Percentiles rank a stretch among this genome's conserved stretches.
These are phyloP conservation scores for Thermomyces lanuginosus DNA, from an alignment of 2,329 filamentous ascomycete genomes.

Conservation along the genomic window DNA sequence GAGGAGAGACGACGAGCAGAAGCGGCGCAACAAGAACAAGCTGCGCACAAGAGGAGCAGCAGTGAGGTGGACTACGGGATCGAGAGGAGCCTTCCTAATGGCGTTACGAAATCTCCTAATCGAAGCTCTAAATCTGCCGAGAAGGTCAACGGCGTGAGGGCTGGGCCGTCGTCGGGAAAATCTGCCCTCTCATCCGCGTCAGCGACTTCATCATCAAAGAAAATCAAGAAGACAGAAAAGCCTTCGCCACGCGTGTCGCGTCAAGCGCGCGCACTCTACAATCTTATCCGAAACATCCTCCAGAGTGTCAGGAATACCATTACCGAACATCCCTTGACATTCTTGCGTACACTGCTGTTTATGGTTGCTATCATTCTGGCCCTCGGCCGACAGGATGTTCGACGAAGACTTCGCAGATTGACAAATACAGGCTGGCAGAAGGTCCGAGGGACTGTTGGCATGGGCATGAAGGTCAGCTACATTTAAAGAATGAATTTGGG, in stretches of 20 bases:
- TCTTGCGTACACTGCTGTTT: slow-evolving; percentile 55
- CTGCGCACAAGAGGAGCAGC: slow-evolving; percentile 36
- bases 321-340: slow-evolving; percentile 38
- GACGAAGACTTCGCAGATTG: slow-evolving; percentile 55
- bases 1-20: slow-evolving; percentile 27
- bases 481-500: too few relatives aligned
- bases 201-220: slow-evolving; percentile 17
- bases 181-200: slow-evolving; percentile 1
- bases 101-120: slow-evolving; percentile 14
- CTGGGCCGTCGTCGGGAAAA: slow-evolving; percentile 11
- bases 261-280: slow-evolving; percentile 30
- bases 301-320: slow-evolving; percentile 36
- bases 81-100: slow-evolving; percentile 36
- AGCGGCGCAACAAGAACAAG: slow-evolving; percentile 13
- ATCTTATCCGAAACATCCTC: slow-evolving; percentile 33
- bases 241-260: slow-evolving; percentile 14
- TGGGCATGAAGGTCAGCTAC: slow-evolving; percentile 96
- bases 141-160: slow-evolving; percentile 11
- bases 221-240: slow-evolving; percentile 24
- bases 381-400: slow-evolving; percentile 56
- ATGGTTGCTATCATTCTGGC: slow-evolving; percentile 61
- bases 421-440: slow-evolving; percentile 62
- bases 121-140: slow-evolving; percentile 14
- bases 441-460: slow-evolving; percentile 67
- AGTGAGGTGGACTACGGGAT: slow-evolving; percentile 56